Conservation (phyloP, 2,329 filamentous ascomycete species). For the Microdochium paspali region DNA sequence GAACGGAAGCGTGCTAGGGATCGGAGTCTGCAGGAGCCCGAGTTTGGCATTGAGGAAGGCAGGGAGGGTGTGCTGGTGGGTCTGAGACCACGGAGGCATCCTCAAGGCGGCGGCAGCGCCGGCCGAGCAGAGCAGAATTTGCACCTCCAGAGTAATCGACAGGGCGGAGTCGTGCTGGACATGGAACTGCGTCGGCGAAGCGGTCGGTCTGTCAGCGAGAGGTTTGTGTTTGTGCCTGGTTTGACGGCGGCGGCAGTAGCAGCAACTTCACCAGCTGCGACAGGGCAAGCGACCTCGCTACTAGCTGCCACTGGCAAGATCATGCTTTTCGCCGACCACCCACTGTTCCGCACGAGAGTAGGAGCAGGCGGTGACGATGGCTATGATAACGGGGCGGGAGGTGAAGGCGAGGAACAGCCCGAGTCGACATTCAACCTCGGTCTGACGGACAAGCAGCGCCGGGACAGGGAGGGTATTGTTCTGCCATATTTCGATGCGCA, state of each 20-base stretch:
- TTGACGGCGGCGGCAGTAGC: neutral
- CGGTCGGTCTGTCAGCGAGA: constrained; percentile 67
- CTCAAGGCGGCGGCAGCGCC: constrained; percentile 12
- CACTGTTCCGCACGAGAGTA: constrained; percentile 45
- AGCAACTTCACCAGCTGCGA: constrained; percentile 9
- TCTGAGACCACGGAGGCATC: constrained; percentile 38
- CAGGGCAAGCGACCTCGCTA: constrained; percentile 7
- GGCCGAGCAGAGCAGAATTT: neutral
- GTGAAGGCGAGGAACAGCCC: constrained; percentile 35
- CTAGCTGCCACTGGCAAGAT: constrained; percentile 17
- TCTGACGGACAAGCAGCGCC: constrained; percentile 82
- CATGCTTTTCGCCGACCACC: constrained; percentile 66
- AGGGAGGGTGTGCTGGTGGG: constrained; percentile 72
- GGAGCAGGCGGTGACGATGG: constrained; percentile 14
- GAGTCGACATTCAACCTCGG: constrained; percentile 78
- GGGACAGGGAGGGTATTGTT: constrained; percentile 80
- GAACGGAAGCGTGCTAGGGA: constrained; percentile 67
- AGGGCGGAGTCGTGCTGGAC: constrained; percentile 58
- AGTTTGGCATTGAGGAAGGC: constrained; percentile 69
- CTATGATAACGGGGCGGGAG: constrained; percentile 27
- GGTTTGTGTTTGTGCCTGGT: constrained; percentile 38
- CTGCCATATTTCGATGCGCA: constrained; percentile 96
- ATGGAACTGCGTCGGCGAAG: constrained; percentile 82
- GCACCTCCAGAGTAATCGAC: neutral
- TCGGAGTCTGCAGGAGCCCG: constrained; percentile 64